Evolutionary conservation across 768 basidiomycete genomes (phyloP).

Genomic region (Chiua virens): DNA sequence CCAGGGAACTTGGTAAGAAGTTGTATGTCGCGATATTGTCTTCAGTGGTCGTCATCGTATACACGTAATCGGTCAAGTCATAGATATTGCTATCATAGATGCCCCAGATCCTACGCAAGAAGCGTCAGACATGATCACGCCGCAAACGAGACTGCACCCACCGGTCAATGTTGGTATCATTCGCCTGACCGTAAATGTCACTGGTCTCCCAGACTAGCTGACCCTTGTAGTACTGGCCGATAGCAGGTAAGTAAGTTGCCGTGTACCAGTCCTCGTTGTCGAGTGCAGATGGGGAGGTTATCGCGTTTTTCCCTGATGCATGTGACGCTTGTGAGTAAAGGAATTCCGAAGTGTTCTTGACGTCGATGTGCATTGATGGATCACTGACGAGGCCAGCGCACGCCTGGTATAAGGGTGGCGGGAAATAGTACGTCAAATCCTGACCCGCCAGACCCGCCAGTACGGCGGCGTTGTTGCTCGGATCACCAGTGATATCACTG

Average conservation of each 20-base stretch:
- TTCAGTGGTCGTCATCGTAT: conserved; percentile 49
- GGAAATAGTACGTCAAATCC: conserved; percentile 66
- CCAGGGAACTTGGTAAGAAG: conserved; percentile 53
- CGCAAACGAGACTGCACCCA: conserved; percentile 12
- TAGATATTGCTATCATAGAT: conserved; percentile 59
- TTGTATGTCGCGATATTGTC: conserved; percentile 43
- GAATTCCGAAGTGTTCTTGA: conserved; percentile 48
- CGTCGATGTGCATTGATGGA: conserved; percentile 36
- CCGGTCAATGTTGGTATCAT: conserved; percentile 35
- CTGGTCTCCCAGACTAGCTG: conserved; percentile 50
- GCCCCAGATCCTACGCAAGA: conserved; percentile 48
- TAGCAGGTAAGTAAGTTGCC: conserved; percentile 51
- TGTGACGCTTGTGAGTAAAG: conserved; percentile 51
- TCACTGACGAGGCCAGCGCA: conserved; percentile 61
- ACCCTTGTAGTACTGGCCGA: conserved; percentile 59
- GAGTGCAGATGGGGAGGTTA: conserved; percentile 36
- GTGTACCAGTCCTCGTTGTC: conserved; percentile 54
- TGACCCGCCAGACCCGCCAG: conserved; percentile 57
- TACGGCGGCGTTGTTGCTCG: conserved; percentile 48
- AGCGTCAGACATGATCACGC: conserved; percentile 9
- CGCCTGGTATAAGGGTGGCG: conserved; percentile 54
- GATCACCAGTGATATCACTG: conserved; percentile 52
- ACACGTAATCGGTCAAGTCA: conserved; percentile 68
- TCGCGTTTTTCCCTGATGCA: conserved; percentile 49
- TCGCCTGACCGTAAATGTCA: conserved; percentile 37